phyloP scores from a whole-genome alignment of 345 rosid genomes.

The Garcia nutans region DNA sequence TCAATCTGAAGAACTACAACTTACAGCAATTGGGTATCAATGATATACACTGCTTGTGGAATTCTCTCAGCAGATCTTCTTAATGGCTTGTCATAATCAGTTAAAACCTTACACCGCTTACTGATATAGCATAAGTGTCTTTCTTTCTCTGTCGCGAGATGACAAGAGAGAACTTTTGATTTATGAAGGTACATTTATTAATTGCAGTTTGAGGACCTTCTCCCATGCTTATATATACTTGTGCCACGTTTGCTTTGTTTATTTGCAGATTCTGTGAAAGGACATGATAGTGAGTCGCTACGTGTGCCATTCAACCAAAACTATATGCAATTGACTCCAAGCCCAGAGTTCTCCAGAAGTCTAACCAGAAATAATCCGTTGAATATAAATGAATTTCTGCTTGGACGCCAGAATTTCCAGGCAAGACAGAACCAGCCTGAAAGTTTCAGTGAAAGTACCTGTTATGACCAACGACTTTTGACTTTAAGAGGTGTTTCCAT shows the following conservation, averaged over 20 bases:
- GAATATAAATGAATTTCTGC: slow-evolving; percentile 27
- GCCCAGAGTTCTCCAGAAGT: slow-evolving; percentile 28
- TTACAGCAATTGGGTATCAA: slow-evolving; percentile 38
- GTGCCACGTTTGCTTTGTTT: slow-evolving; percentile 12
- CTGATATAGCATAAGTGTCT: not conserved
- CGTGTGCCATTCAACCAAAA: slow-evolving; percentile 16
- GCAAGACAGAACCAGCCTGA: slow-evolving; percentile 18
- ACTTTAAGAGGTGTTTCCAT: slow-evolving; percentile 20
- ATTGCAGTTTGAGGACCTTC: not conserved
- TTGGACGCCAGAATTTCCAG: slow-evolving; percentile 24
- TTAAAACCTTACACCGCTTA: not conserved
- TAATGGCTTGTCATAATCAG: not conserved
- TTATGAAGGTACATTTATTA: not conserved
- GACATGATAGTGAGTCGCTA: slow-evolving; percentile 27
- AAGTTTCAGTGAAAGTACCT: slow-evolving; percentile 12
- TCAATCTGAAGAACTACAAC: slow-evolving; percentile 26
- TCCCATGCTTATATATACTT: not conserved
- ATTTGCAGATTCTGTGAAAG: slow-evolving; percentile 30
- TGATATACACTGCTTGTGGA: not conserved
- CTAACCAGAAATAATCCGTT: slow-evolving; percentile 22
- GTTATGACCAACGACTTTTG: slow-evolving; percentile 21
- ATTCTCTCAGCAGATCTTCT: not conserved
- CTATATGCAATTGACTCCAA: slow-evolving; percentile 25
- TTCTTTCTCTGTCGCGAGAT: slow-evolving; percentile 9
- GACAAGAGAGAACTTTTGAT: not conserved